These are phyloP conservation scores for Hygrophoropsis aurantiaca DNA, from an alignment of 768 basidiomycete genomes.

Conservation along the genomic window DNA sequence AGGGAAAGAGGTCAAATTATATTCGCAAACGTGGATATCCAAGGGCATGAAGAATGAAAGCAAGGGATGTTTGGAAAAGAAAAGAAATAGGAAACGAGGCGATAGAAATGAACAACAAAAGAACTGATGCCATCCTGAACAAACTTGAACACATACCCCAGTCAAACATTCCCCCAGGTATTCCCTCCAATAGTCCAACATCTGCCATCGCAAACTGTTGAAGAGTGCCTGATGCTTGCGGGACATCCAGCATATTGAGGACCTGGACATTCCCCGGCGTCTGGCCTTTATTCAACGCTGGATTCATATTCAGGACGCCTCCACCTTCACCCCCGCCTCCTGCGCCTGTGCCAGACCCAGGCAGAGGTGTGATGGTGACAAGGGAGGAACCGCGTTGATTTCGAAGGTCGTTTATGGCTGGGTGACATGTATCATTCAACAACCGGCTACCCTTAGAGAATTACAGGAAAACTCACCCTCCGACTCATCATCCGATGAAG, in stretches of 20 bases:
- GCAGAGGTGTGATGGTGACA: slow-evolving; percentile 57
- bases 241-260: slow-evolving; percentile 71
- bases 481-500: slow-evolving; percentile 43
- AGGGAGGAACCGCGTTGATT: slow-evolving; percentile 36
- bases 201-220: slow-evolving; percentile 69
- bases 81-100: too few relatives aligned
- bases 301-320: slow-evolving; percentile 66
- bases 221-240: slow-evolving; percentile 52
- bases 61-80: too few relatives aligned
- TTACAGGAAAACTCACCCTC: slow-evolving; percentile 45
- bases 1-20: too few relatives aligned
- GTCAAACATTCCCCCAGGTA: slow-evolving; percentile 85
- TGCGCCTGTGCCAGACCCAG: too few relatives aligned
- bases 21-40: too few relatives aligned
- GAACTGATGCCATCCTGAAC: not conserved
- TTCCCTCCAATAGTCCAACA: slow-evolving; percentile 69
- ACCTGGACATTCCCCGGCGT: slow-evolving; percentile 63
- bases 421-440: slow-evolving; percentile 1
- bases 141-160: slow-evolving; percentile 59
- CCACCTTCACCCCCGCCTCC: slow-evolving; percentile 31
- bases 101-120: too few relatives aligned
- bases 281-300: slow-evolving; percentile 58
- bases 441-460: slow-evolving; percentile 1
- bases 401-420: slow-evolving; percentile 14
- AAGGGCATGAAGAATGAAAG: too few relatives aligned